Conservation (phyloP, 2,329 filamentous ascomycete genomes). For the Diplodia mutila region DNA sequence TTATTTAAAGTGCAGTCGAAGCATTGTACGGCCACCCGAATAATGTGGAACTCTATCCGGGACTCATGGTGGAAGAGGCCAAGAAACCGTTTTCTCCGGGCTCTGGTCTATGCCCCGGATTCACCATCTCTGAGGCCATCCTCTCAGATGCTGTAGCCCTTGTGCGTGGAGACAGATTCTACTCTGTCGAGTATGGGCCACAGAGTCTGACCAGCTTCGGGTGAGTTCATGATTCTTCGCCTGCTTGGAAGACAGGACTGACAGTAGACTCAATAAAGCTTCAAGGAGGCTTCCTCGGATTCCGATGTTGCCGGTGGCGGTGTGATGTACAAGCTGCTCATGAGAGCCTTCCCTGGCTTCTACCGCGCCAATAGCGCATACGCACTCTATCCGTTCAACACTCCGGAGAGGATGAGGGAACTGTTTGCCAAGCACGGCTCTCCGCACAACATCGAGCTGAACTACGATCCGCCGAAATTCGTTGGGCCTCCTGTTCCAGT, state of each 20-base stretch:
- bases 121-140: slow-evolving; percentile 60
- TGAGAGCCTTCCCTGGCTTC: slow-evolving; percentile 31
- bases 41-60: slow-evolving; percentile 63
- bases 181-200: slow-evolving; percentile 36
- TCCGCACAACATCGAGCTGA: slow-evolving; percentile 30
- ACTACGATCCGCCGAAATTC: slow-evolving; percentile 33
- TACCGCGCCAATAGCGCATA: slow-evolving; percentile 34
- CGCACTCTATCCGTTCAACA: slow-evolving; percentile 37
- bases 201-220: slow-evolving; percentile 37
- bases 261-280: not conserved
- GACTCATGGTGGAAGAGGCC: slow-evolving; percentile 59
- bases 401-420: slow-evolving; percentile 29
- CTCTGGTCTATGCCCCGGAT: slow-evolving; percentile 54
- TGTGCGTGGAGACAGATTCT: slow-evolving; percentile 32
- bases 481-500: slow-evolving; percentile 28
- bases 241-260: not conserved
- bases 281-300: slow-evolving; percentile 27
- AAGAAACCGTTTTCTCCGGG: slow-evolving; percentile 57
- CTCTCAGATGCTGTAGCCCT: slow-evolving; percentile 53
- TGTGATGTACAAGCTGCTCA: slow-evolving; percentile 30
- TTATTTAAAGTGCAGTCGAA: slow-evolving; percentile 37
- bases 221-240: not conserved
- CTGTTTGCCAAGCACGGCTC: slow-evolving; percentile 28
- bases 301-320: slow-evolving; percentile 27
- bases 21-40: slow-evolving; percentile 55